These are phyloP conservation scores for Boletus rubropictus DNA, from an alignment of 768 basidiomycete genomes.

Conservation along the genomic window DNA sequence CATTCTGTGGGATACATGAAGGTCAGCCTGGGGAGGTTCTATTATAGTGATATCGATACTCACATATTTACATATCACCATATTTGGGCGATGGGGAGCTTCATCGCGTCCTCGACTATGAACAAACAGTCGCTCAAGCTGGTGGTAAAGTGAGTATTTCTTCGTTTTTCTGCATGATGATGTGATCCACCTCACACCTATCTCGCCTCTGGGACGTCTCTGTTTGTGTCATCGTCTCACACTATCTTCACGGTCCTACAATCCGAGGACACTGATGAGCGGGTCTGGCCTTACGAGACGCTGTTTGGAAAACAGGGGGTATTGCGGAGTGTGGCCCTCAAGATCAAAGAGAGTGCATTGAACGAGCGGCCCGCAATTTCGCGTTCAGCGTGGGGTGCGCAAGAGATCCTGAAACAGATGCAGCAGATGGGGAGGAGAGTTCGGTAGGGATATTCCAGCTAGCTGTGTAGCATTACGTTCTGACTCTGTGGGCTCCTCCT, in stretches of 20 bases:
- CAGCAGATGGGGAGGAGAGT: slow-evolving; percentile 19
- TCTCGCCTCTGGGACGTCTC: slow-evolving; percentile 63
- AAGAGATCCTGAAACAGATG: slow-evolving; percentile 54
- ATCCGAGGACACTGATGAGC: slow-evolving; percentile 36
- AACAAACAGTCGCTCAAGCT: slow-evolving; percentile 60
- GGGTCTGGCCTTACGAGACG: slow-evolving; percentile 27
- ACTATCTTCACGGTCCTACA: slow-evolving; percentile 54
- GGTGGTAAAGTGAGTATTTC: slow-evolving; percentile 55
- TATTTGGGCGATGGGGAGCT: slow-evolving; percentile 53
- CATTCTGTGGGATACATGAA: slow-evolving; percentile 67
- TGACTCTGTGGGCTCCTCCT: too few species aligned
- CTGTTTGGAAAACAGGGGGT: slow-evolving; percentile 51
- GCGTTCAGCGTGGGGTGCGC: slow-evolving; percentile 76
- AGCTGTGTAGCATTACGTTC: too few species aligned
- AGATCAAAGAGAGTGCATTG: slow-evolving; percentile 61
- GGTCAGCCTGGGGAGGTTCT: slow-evolving; percentile 38
- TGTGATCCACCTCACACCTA: slow-evolving; percentile 26
- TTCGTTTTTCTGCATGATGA: neutral
- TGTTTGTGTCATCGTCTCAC: slow-evolving; percentile 55
- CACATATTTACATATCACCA: slow-evolving; percentile 48
- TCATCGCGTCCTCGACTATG: slow-evolving; percentile 59
- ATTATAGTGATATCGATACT: neutral
- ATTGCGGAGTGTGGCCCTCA: slow-evolving; percentile 61
- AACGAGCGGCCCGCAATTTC: slow-evolving; percentile 69
- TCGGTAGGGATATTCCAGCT: slow-evolving; percentile 26